Evolutionary conservation across 2,329 filamentous ascomycete species (phyloP).

Genomic region (Aureobasidium sp.): DNA sequence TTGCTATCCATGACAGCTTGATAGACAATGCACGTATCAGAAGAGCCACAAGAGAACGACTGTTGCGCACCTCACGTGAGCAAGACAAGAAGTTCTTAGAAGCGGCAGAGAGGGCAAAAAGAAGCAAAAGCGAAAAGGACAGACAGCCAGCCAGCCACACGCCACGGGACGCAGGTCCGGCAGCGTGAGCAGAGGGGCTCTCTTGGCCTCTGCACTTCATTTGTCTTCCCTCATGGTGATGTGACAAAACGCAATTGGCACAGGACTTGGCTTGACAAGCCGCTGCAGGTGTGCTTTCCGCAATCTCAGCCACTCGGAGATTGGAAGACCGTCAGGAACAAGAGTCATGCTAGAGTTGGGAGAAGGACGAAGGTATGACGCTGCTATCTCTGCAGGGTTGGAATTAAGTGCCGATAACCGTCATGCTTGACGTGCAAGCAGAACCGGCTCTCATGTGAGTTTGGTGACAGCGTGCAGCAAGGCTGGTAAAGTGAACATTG

Average conservation of each 20-base stretch:
- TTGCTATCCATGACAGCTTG: slow-evolving; percentile 1
- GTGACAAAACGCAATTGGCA: neutral
- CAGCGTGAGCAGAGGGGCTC: neutral
- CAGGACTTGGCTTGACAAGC: slow-evolving; percentile 2
- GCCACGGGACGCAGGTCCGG: neutral
- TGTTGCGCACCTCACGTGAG: neutral
- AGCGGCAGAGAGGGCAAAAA: neutral
- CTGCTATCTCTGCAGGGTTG: neutral
- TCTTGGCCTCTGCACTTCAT: neutral
- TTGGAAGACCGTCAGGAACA: neutral
- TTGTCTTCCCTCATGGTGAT: neutral
- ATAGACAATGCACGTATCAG: neutral
- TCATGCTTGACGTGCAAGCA: neutral
- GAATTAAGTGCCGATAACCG: slow-evolving; percentile 1
- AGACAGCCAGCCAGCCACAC: neutral
- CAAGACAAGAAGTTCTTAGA: neutral
- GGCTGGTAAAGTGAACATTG: neutral
- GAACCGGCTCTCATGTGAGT: neutral
- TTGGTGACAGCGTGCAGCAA: neutral
- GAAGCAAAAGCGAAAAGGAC: neutral
- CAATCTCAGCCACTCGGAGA: slow-evolving; percentile 8
- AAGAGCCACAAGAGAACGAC: neutral
- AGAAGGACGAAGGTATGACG: neutral
- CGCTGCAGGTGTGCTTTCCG: neutral
- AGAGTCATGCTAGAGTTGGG: neutral